Conservation (phyloP, 805 yeast genomes). For the Metschnikowia koreensis region DNA sequence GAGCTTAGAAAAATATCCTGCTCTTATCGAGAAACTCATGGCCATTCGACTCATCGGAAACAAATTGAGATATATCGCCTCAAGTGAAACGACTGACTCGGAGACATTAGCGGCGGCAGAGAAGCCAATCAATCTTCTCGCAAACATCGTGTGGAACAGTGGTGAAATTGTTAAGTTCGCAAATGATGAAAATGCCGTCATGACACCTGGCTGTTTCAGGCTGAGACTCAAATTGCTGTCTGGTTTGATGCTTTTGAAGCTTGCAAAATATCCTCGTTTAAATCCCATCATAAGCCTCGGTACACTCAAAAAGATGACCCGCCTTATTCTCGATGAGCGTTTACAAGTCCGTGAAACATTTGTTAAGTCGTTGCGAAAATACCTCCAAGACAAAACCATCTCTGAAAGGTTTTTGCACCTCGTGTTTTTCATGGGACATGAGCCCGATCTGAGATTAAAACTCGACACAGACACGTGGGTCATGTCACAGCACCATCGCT, state of each 20-base stretch:
- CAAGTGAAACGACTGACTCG: conserved; percentile 23
- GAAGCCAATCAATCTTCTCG: conserved; percentile 56
- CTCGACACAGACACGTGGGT: conserved; percentile 67
- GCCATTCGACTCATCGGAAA: conserved; percentile 59
- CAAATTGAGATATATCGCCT: conserved; percentile 47
- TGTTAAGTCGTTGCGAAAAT: conserved; percentile 48
- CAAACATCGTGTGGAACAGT: conserved; percentile 65
- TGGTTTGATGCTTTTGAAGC: conserved; percentile 60
- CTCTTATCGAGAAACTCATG: conserved; percentile 48
- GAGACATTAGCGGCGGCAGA: conserved; percentile 24
- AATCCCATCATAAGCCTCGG: conserved; percentile 51
- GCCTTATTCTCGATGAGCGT: conserved; percentile 67
- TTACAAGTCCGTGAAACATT: conserved; percentile 54
- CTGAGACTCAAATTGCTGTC: conserved; percentile 65
- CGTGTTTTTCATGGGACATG: conserved; percentile 73
- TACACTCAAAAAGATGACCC: conserved; percentile 51
- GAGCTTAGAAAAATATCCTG: conserved; percentile 24
- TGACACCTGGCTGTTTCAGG: conserved; percentile 61
- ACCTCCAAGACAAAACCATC: conserved; percentile 49
- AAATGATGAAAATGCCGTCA: conserved; percentile 41
- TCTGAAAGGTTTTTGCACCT: conserved; percentile 67
- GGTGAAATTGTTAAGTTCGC: conserved; percentile 67
- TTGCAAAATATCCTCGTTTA: conserved; percentile 55
- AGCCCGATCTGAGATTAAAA: conserved; percentile 55
- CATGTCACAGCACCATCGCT: conserved; percentile 50